These are phyloP conservation scores for Oxyria digyna DNA, from an alignment of 148 eudicot species.

Conservation along the genomic window DNA sequence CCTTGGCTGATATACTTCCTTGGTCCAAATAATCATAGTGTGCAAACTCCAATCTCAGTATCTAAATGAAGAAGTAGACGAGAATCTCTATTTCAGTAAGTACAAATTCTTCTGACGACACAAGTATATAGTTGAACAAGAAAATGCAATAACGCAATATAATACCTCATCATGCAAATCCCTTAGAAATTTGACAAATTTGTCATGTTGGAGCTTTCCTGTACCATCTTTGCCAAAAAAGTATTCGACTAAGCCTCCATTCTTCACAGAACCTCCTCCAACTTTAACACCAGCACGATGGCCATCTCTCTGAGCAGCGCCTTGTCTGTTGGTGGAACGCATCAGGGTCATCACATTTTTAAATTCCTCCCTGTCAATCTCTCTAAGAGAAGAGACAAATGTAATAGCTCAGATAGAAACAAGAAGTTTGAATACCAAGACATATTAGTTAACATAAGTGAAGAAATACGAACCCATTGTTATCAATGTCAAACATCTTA, in stretches of 20 bases:
- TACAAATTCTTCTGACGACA: neutral
- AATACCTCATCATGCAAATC: constrained; percentile 72
- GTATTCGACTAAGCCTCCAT: constrained; percentile 71
- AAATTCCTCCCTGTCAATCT: constrained; percentile 67
- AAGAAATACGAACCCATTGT: constrained; percentile 33
- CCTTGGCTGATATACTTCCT: constrained; percentile 54
- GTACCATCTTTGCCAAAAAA: constrained; percentile 74
- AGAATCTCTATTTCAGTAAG: neutral
- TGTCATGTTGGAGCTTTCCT: constrained; percentile 38
- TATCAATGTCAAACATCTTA: constrained; percentile 57
- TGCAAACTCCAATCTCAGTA: constrained; percentile 46
- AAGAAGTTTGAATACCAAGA: neutral
- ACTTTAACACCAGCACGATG: constrained; percentile 54
- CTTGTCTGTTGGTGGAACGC: constrained; percentile 78
- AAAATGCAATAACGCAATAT: neutral
- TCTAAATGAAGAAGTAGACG: constrained; percentile 21
- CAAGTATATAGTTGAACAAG: neutral
- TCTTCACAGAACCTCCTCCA: constrained; percentile 39
- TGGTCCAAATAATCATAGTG: constrained; percentile 49
- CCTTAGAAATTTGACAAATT: constrained; percentile 60
- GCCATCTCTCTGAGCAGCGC: constrained; percentile 60
- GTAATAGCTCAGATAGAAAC: neutral
- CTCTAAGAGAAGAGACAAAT: constrained; percentile 16
- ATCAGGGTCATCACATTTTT: constrained; percentile 53
- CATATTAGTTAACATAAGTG: neutral